Evolutionary conservation across 192 early-diverging fungal species (phyloP), one percentile per base, ranked within the genome.

Genomic region (Linnemannia hyalina): DNA sequence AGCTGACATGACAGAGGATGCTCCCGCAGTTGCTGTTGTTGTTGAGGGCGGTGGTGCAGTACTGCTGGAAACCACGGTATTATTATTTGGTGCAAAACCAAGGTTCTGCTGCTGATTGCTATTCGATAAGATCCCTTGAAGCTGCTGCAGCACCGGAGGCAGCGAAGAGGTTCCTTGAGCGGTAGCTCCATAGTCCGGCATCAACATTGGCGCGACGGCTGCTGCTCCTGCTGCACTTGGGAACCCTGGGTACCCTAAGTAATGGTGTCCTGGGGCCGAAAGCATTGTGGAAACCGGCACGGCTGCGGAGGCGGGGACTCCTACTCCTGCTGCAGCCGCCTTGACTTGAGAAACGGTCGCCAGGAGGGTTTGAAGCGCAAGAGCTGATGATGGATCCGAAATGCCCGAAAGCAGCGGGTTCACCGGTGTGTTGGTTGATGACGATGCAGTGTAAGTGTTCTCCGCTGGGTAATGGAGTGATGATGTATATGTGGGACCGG

Each of bases 101-200:
- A 73, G 68, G 42, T 80, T 85, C 72, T 77, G 40, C 32, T 52
- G 76, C 32, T 52, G 76, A 80, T 76, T 80, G 83, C 83, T 85
- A 85, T 77, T 82, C 81, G 78, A 73, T 85, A 85, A 72, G 15
- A 77, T 68, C 47, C 78, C 83, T 35, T 85, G 84, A 6, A 86
- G 76, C 35, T 86, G 84, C 38, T 85, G 83, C 15, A 85, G 77
- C 8, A 85, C 78, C 8, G 78, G 83, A 26, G 84, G 84, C 6
- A 81, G 73, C 1, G 29, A 32, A 65, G 60, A 65, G 3, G 29
- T 32, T 65, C 29, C 60, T 4, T 65, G 60, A 1, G 26, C 13
- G 10, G 60, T 65, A 65, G 60, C 4, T 42, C 40, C 42, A 44
- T 49, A 47, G 18, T 32, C 44, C 29, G 72, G 40, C 40, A 42